Evolutionary conservation across 106 monocot genomes (phyloP), one percentile per base, ranked within the genome.

Genomic region (Phalaenopsis aphrodite): DNA sequence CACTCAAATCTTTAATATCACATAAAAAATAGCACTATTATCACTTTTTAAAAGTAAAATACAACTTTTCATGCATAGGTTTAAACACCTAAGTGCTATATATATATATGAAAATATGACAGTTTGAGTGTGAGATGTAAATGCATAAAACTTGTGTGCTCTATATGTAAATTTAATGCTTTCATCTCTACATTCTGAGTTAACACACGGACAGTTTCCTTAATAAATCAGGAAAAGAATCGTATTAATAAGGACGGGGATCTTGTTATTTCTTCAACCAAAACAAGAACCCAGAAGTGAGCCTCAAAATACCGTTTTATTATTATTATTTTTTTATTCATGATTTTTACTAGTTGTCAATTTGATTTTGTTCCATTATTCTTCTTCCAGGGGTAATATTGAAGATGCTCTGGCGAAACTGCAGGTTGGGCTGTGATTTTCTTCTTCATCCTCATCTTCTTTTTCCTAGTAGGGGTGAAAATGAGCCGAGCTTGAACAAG

Each of bases 241-340:
- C 87, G 92, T 2, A 98, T 98, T 61, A 98, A 98, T 83, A 98
- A 92, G 82, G 87, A 91, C 81, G 97, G 94, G 37, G 97, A 98
- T 82, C 87, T 98, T 77, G 94, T 98, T 18, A 91, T 98, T 45
- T 94, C 94, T 78, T 98, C 97, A 76, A 98, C 97, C 15, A 98
- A 91, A 80, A 94, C 94, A 41, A 92, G 94, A 89, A 92, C 97
- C 42, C 97, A 98, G 39, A 94, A 92, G 97, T 98, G 76, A 87
- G 37, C 24, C 61, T 86, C 75, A 41, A 57, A 39, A 17, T 76
- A 46, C 61, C 81, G 10, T 74, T 74, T 11, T 78, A 76, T 52
- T 56, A 23, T 74, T 81, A 69, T 43, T 52, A n/a, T n/a, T 52
- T 49, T 87, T 30, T 80, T 1, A 5, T 76, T 55, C 30, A 46